phyloP scores from a whole-genome alignment of 192 early-diverging fungal species.

The Coemansia pectinata region DNA sequence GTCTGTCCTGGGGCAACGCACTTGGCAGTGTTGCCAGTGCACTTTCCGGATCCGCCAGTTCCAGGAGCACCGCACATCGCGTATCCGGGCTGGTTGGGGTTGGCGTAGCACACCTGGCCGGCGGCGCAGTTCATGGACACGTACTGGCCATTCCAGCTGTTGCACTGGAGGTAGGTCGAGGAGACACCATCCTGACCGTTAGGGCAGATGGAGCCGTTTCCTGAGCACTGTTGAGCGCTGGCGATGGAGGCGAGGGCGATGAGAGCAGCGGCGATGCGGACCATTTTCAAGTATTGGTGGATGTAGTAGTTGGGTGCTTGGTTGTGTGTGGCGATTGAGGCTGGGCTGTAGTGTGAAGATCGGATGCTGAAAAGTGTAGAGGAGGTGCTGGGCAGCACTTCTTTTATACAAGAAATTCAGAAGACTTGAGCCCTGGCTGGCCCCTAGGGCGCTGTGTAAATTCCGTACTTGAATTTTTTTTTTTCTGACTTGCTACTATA shows the following conservation, averaged over 20 bases:
- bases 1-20: slow-evolving; percentile 35
- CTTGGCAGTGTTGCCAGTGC: slow-evolving; percentile 47
- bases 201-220: slow-evolving; percentile 50
- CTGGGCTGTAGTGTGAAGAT: slow-evolving; percentile 2
- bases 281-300: slow-evolving; percentile 18
- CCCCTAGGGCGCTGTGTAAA: not conserved
- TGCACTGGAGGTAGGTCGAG: slow-evolving; percentile 55
- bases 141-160: slow-evolving; percentile 36
- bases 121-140: slow-evolving; percentile 27
- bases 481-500: slow-evolving; percentile 2
- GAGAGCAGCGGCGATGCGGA: slow-evolving; percentile 30
- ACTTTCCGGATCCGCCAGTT: slow-evolving; percentile 37
- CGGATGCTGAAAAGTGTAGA: not conserved
- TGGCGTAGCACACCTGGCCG: slow-evolving; percentile 56
- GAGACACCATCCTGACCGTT: slow-evolving; percentile 50
- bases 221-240: slow-evolving; percentile 41
- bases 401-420: not conserved
- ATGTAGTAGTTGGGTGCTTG: not conserved
- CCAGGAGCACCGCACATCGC: slow-evolving; percentile 50
- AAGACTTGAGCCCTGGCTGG: not conserved
- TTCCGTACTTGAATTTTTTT: not conserved
- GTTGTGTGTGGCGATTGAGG: not conserved
- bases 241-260: slow-evolving; percentile 20
- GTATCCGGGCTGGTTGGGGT: slow-evolving; percentile 41
- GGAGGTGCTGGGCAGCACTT: not conserved